phyloP scores from a whole-genome alignment of 139 green algal genomes.

The Zygnema circumcarinatum region DNA sequence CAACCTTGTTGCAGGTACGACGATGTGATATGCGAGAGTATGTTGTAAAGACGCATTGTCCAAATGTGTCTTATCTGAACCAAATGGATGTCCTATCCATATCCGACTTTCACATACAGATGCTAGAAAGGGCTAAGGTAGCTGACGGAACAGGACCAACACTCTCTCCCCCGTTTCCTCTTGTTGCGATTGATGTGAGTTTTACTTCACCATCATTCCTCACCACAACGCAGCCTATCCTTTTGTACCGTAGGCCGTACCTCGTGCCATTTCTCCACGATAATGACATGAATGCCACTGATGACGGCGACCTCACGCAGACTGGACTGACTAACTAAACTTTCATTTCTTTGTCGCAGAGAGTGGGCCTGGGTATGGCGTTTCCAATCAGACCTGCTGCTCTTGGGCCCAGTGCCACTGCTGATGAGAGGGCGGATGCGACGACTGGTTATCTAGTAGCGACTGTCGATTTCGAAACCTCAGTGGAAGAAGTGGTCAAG shows the following conservation, averaged over 20 bases:
- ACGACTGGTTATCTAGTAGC: neutral
- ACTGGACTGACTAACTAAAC: neutral
- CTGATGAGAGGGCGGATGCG: neutral
- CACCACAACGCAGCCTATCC: too few species aligned
- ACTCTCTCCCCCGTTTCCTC: neutral
- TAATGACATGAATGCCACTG: neutral
- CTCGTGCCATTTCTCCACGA: neutral
- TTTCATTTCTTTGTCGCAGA: neutral
- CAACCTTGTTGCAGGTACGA: neutral
- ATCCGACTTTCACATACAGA: neutral
- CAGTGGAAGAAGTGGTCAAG: slow-evolving; percentile 9
- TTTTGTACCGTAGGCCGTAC: too few species aligned
- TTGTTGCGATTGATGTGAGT: neutral
- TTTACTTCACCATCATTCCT: neutral
- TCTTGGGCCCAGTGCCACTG: neutral
- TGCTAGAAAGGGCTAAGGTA: neutral
- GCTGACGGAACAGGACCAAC: neutral
- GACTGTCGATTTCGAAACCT: slow-evolving; percentile 9
- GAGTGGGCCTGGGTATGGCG: neutral
- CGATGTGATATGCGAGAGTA: neutral
- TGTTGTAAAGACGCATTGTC: neutral
- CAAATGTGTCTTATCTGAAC: neutral
- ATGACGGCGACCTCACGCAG: too few species aligned
- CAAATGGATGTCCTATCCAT: neutral
- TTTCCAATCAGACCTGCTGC: neutral